A percentile compares a stretch with the other conserved stretches of the same genome.
These are phyloP conservation scores for Hymenoscyphus infarciens DNA, from an alignment of 2,329 filamentous ascomycete species.

Conservation along the genomic window DNA sequence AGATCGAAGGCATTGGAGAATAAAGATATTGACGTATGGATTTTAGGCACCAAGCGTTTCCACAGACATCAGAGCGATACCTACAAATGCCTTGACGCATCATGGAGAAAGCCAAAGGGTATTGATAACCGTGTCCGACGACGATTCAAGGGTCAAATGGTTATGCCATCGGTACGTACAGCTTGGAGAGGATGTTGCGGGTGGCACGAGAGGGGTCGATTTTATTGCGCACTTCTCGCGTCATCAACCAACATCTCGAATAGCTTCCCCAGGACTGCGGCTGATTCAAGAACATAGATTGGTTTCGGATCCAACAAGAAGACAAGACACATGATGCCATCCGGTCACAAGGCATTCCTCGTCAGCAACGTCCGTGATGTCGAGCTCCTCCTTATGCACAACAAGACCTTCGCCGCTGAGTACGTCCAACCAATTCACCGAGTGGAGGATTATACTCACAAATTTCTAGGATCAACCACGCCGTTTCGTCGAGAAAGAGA, in stretches of 20 bases:
- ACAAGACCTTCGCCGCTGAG: constrained; percentile 98
- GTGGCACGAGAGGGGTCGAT: constrained; percentile 8
- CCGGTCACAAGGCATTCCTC: constrained; percentile 99
- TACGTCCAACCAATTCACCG: constrained; percentile 50
- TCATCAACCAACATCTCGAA: constrained; percentile 10
- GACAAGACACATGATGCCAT: constrained; percentile 98
- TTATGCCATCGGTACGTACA: constrained; percentile 92
- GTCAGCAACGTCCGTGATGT: constrained; percentile 96
- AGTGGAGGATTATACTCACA: constrained; percentile 37
- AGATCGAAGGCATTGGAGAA: background rate
- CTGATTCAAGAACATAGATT: constrained; percentile 59
- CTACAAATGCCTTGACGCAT: constrained; percentile 85
- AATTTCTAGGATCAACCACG: constrained; percentile 79
- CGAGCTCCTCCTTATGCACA: constrained; percentile 99
- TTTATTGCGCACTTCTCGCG: background rate
- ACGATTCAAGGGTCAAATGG: constrained; percentile 92
- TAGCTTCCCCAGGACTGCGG: constrained; percentile 11
- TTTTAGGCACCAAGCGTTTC: constrained; percentile 85
- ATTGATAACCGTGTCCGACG: constrained; percentile 97
- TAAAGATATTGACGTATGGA: constrained; percentile 12
- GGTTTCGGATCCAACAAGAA: constrained; percentile 99
- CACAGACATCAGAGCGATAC: constrained; percentile 95
- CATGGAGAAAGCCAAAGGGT: constrained; percentile 99
- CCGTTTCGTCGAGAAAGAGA: constrained; percentile 97
- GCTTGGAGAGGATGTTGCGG: constrained; percentile 7